Conservation (phyloP, 1,284 basidiomycete species). For the Sanguinoderma infundibulare region DNA sequence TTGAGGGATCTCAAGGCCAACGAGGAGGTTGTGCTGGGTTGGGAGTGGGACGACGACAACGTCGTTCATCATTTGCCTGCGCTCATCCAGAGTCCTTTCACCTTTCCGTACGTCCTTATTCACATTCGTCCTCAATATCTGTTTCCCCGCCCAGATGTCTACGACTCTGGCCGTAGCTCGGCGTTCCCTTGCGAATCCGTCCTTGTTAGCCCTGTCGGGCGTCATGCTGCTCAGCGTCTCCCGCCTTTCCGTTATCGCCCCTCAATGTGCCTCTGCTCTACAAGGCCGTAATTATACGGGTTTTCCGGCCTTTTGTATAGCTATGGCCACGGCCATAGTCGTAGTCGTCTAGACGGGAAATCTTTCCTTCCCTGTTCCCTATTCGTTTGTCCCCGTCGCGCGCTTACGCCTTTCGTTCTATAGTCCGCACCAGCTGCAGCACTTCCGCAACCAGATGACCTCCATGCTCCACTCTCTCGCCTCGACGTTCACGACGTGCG, state of each 20-base stretch:
- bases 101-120: conserved; percentile 62
- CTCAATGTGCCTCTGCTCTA: too few species aligned
- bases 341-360: too few species aligned
- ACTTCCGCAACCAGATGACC: conserved; percentile 67
- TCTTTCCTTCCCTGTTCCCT: too few species aligned
- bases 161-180: too few species aligned
- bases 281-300: too few species aligned
- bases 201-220: too few species aligned
- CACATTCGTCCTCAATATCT: conserved; percentile 21
- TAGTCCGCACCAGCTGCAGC: conserved; percentile 55
- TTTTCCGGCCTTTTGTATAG: too few species aligned
- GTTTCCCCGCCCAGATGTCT: too few species aligned
- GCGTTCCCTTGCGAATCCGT: too few species aligned
- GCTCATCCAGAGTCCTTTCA: conserved; percentile 40
- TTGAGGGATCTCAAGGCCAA: conserved; percentile 74
- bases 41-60: conserved; percentile 36
- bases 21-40: conserved; percentile 90
- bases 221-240: too few species aligned
- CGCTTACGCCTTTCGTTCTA: conserved; percentile 15
- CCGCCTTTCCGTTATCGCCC: too few species aligned
- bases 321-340: too few species aligned
- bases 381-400: conserved; percentile 24
- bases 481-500: conserved; percentile 79
- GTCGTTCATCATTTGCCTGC: conserved; percentile 6
- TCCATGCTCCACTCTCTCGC: conserved; percentile 75